Percentiles rank a stretch among this genome's conserved stretches.
These are phyloP conservation scores for Candolleomyces eurysporus DNA, from an alignment of 768 basidiomycete genomes.

Conservation along the genomic window DNA sequence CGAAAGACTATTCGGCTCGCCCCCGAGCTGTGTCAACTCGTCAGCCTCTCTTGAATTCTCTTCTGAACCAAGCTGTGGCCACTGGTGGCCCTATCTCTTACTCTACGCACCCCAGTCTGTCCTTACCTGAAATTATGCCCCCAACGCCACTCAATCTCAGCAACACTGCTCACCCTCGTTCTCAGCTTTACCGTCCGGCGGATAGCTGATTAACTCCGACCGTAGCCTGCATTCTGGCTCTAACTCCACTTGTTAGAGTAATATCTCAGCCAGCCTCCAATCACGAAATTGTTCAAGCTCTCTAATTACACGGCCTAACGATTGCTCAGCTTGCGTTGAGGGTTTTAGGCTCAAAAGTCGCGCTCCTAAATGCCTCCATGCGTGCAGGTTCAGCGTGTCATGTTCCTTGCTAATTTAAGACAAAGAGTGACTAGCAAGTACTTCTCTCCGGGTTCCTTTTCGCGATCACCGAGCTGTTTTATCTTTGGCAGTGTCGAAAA, in stretches of 20 bases:
- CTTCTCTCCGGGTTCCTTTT: background rate
- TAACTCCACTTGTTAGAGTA: conserved; percentile 80
- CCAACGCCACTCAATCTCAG: background rate
- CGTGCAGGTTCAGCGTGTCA: background rate
- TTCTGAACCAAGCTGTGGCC: background rate
- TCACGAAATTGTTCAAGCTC: background rate
- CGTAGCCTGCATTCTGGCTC: conserved; percentile 62
- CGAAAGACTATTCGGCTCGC: background rate
- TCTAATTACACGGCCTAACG: conserved; percentile 72
- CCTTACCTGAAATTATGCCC: background rate
- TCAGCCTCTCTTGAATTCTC: background rate
- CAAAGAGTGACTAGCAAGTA: conserved; percentile 66
- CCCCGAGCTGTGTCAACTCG: background rate
- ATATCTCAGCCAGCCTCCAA: conserved; percentile 5
- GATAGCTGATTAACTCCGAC: conserved; percentile 14
- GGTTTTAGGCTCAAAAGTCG: conserved; percentile 74
- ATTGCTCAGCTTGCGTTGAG: conserved; percentile 72
- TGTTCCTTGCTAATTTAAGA: conserved; percentile 4
- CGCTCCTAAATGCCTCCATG: conserved; percentile 79
- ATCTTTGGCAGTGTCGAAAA: conserved; percentile 77
- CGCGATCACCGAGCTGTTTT: conserved; percentile 20
- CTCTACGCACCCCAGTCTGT: background rate
- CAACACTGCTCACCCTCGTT: background rate
- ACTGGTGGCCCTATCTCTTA: background rate
- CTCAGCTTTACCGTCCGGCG: background rate